Evolutionary conservation across 2,329 filamentous ascomycete species (phyloP), one percentile per base, ranked within the genome.

Genomic region (Aspergillus sp.): DNA sequence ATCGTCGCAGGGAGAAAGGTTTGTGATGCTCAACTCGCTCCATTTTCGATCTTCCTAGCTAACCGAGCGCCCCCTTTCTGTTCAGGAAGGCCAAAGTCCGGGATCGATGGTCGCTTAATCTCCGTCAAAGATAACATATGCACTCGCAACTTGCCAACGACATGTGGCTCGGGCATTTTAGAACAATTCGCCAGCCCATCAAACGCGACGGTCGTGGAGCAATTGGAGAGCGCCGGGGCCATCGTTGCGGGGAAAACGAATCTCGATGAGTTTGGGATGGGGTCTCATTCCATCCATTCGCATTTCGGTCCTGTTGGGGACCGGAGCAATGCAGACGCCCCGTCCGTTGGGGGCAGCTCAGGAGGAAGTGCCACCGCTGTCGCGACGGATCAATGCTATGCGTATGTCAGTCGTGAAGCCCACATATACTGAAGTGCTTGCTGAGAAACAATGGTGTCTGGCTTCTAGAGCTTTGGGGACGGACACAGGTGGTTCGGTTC

Each of bases 201-300:
- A 75, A 86, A 93, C 72, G 92, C 94, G 18, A 94, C 91, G 9
- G 87, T 97, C 18, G 86, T 96, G 36, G 78, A 82, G 54, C 84
- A 88, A 67, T 82, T 97, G 36, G 83, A 84, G 57, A 72, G 79
- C 29, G 82, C 84, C 5, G 90, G 89, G 47, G 87, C 86, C 6
- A 74, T 83, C 6, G 74, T 94, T 2, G 82, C 87, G 1, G 90
- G 89, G 6, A 96, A 96, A 76, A 93, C 92, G 2, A 96, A 96
- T 73, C 87, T 98, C 81, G 95, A 98, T 77, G 95, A 96, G 73
- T 96, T 96, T 73, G 92, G 93, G 29, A 96, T 96, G 93, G 92
- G 92, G 2, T 96, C 92, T 9, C 89, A 96, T 71, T 90, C 88
- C 1, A 83, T 82, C 20, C 79, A 88, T 68, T 92, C 91, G 0